Evolutionary conservation across 2,329 filamentous ascomycete species (phyloP).

Genomic region (Pezicula carpinea): DNA sequence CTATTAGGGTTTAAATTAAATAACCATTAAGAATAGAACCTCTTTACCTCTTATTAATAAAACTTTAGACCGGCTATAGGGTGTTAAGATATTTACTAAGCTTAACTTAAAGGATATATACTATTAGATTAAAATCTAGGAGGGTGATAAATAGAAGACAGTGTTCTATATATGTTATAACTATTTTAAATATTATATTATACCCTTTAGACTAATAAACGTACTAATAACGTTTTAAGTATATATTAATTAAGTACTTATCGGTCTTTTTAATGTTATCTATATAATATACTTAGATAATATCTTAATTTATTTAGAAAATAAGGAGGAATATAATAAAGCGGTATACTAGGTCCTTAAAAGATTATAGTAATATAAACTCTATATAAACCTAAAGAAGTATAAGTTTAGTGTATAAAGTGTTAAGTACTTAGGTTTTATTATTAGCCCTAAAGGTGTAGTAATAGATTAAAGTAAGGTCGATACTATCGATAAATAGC

Average conservation of each 20-base stretch:
- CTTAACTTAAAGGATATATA: no score
- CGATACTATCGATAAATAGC: neutral
- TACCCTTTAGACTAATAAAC: neutral
- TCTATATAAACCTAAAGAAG: neutral
- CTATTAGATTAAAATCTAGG: no score
- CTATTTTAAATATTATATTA: neutral
- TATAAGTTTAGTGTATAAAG: neutral
- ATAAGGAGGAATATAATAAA: neutral
- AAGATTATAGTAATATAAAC: neutral
- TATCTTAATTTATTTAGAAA: neutral
- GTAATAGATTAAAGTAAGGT: neutral
- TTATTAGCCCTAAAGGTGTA: neutral
- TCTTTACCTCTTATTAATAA: no score
- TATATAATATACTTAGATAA: neutral
- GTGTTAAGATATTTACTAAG: no score
- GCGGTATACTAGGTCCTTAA: neutral
- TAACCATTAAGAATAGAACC: no score
- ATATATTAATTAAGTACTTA: neutral
- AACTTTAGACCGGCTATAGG: no score
- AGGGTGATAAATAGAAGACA: neutral
- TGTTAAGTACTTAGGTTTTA: neutral
- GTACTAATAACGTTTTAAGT: neutral
- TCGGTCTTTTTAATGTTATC: neutral
- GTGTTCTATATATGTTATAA: neutral
- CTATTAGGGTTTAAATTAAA: no score